Evolutionary conservation across 2,329 filamentous ascomycete genomes (phyloP), one percentile per base, ranked within the genome.

Genomic region (Pseudogymnoascus sp.): DNA sequence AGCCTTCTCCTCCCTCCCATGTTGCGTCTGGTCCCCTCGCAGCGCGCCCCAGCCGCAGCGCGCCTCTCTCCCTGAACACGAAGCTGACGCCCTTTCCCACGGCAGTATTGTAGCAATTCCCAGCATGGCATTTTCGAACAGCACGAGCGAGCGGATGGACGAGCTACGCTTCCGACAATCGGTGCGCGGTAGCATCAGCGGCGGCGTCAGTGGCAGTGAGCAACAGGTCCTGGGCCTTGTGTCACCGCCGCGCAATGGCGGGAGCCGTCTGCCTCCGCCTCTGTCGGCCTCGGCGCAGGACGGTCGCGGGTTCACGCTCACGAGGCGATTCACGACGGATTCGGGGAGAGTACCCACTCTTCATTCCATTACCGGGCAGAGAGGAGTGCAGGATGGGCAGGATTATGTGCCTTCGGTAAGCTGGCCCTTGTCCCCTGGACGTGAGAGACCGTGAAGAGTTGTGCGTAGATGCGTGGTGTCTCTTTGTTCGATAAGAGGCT

Each of bases 271-370:
- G 74, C 80, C 78, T 66, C 83, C 83, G 67, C 80, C 82, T 67
- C 76, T 80, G 63, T 74, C 78, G 63, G 74, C 79, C 65, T 74
- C 45, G n/a, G 45, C 45, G 26, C 82, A 85, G 74, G 91, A 96
- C 72, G 83, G 83, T 68, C 87, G 92, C 75, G 84, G 85, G 66
- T 59, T 59, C 58, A 87, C 86, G 69, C 81, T 97, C 73, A 91
- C 92, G 76, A 88, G 93, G 72, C 89, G 93, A 73, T 97, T 97
- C 78, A 97, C 93, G 66, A 94, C 92, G 63, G 95, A 96, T 78
- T 87, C 90, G 77, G 82, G 91, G 76, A 83, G 92, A 82, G 80
- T 93, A 76, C 88, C 89, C 75, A 91, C 89, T 73, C 79, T 90
- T 76, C 84, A 82, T 63, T 68, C 71, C 58, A 68, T 72, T 45